phyloP scores from a whole-genome alignment of 78 protist genomes.

The Protostelium mycophagum region DNA sequence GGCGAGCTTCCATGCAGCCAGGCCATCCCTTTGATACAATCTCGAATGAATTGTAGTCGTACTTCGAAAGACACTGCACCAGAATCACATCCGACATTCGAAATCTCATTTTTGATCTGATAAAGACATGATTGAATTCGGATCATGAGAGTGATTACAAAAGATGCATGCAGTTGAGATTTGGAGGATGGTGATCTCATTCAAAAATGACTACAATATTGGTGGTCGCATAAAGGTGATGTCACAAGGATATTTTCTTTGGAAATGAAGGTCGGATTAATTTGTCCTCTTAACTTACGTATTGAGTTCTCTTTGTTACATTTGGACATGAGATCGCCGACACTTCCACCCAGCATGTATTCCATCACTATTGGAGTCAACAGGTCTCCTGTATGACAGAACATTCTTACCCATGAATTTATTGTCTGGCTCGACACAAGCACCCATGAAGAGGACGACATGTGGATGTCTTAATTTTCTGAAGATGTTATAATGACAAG shows the following conservation, averaged over 20 bases:
- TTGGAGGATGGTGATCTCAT: too few species aligned
- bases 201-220: too few species aligned
- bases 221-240: too few species aligned
- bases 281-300: too few species aligned
- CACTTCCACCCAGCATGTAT: not conserved
- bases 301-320: not conserved
- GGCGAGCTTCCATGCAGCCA: constrained; percentile 47
- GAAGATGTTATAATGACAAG: not conserved
- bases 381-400: not conserved
- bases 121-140: too few species aligned
- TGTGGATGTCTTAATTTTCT: constrained; percentile 35
- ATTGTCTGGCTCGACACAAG: constrained; percentile 58
- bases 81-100: too few species aligned
- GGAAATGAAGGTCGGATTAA: too few species aligned
- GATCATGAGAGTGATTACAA: too few species aligned
- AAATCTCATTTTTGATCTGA: too few species aligned
- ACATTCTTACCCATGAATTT: constrained; percentile 31
- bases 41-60: not conserved
- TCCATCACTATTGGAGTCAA: not conserved
- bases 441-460: constrained; percentile 67
- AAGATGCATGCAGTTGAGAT: too few species aligned
- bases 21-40: constrained; percentile 49
- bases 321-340: not conserved
- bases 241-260: too few species aligned
- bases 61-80: not conserved